Percentiles rank a stretch among this genome's conserved stretches.
Conservation (phyloP, 1,284 basidiomycete genomes). For the Sphaerobolus stellatus region DNA sequence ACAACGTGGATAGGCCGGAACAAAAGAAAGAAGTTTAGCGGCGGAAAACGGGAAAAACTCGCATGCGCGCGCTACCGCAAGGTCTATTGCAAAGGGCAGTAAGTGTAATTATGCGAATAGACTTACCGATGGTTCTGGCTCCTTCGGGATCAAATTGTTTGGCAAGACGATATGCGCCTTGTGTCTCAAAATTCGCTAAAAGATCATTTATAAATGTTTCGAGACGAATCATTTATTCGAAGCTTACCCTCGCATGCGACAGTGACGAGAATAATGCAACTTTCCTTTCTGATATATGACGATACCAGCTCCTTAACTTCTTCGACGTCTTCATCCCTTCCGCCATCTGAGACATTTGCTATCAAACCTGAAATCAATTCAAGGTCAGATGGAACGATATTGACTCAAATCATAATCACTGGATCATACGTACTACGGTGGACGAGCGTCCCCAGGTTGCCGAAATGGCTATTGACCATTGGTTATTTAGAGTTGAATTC, state of each 20-base stretch:
- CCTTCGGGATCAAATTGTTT: constrained; percentile 58
- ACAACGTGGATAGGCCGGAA: too few relatives aligned
- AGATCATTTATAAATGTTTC: background rate
- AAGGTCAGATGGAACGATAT: background rate
- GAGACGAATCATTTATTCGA: background rate
- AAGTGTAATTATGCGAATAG: background rate
- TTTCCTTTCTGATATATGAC: constrained; percentile 59
- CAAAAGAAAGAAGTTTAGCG: too few relatives aligned
- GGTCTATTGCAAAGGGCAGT: too few relatives aligned
- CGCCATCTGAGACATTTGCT: constrained; percentile 51
- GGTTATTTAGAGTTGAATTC: constrained; percentile 67
- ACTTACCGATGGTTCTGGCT: constrained; percentile 65
- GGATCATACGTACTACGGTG: constrained; percentile 41
- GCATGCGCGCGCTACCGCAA: too few relatives aligned
- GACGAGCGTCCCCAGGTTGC: constrained; percentile 68
- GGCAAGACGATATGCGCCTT: constrained; percentile 61
- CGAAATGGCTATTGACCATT: constrained; percentile 66
- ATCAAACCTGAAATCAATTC: constrained; percentile 63
- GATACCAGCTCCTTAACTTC: constrained; percentile 61
- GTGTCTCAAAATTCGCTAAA: constrained; percentile 74
- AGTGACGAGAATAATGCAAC: constrained; percentile 67
- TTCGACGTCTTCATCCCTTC: constrained; percentile 54
- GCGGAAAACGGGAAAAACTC: too few relatives aligned
- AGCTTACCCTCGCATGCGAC: constrained; percentile 70
- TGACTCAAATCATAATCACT: background rate